Base-by-base conservation (phyloP, 768 basidiomycete genomes). In the Russula abietina region DNA sequence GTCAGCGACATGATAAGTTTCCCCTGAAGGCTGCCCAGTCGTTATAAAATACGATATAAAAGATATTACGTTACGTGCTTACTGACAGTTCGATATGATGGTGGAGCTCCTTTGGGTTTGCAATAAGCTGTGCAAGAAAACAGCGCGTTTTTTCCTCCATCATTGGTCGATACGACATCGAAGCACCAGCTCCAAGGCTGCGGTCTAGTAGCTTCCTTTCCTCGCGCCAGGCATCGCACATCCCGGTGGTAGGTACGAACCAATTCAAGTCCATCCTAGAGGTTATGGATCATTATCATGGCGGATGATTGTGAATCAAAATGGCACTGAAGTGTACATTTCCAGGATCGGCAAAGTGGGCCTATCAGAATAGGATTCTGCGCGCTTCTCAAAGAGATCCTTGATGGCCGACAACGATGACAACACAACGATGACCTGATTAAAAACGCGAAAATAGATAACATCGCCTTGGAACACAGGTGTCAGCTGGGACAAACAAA, bases 361-460 rank as follows among this genome's bases (percentile, higher is more conserved):
- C 9, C 65, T 38, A 22, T 63, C 61, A 7, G 65, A 38, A 7
- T 59, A 58, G 3, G 7, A 6, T 19, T 76, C 68, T 58, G 82
- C 79, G 53, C 81, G 76, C 67, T 77, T 83, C 43, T 83, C 83
- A 32, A 86, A 72, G 26, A 85, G 71, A 57, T 80, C 81, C 14
- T 75, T 74, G 30, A 79, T 74, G 6, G 75, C 77, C 57, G 77
- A 73, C 61, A 74, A 60, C 55, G 77, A 78, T 69, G 77, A 81
- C 36, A 85, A 70, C 55, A 86, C 72, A 50, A 85, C 67, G 69
- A 81, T 76, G 10, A 77, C 74, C 57, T 79, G 78, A 22, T 78
- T 76, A 33, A 85, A 69, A 26, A 81, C 61, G 41, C 70, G 70
- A 48, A 77, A 55, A 64, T 24, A 39, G 2, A 65, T 28, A 3